A percentile compares a stretch with the other conserved stretches of the same genome.
These are phyloP conservation scores for Fusarium euwallaceae DNA, from an alignment of 2,329 filamentous ascomycete genomes.

Conservation along the genomic window DNA sequence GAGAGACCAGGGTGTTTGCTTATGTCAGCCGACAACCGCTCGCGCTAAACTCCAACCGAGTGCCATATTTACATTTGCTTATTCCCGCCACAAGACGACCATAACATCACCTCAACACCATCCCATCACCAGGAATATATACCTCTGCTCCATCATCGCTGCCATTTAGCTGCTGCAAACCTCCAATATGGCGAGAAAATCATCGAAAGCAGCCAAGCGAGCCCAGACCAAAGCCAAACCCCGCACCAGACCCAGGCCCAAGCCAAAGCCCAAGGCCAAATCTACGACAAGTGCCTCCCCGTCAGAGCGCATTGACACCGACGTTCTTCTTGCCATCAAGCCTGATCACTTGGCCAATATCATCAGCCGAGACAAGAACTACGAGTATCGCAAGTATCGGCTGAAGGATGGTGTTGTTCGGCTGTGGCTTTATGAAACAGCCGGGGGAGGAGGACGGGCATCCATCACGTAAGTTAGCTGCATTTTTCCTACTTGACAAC, in stretches of 20 bases:
- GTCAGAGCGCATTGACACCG: conserved; percentile 7
- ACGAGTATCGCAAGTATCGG: conserved; percentile 47
- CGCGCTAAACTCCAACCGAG: too few species aligned
- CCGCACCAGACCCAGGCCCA: neutral
- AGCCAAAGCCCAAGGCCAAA: neutral
- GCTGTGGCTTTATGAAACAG: conserved; percentile 47
- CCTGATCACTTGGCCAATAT: conserved; percentile 41
- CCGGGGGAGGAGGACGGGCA: conserved; percentile 20
- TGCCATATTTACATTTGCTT: neutral
- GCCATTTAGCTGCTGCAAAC: neutral
- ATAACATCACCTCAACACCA: neutral
- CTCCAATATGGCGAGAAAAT: neutral
- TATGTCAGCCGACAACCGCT: too few species aligned
- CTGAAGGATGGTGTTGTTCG: conserved; percentile 38
- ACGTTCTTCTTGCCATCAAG: conserved; percentile 44
- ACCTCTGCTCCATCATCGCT: neutral
- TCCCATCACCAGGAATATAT: neutral
- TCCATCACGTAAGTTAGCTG: conserved; percentile 41
- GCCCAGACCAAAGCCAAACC: neutral
- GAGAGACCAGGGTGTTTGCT: too few species aligned
- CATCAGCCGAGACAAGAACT: conserved; percentile 39
- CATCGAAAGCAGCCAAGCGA: neutral
- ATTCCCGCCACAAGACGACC: neutral
- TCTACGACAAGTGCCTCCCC: neutral
- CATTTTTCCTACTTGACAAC: neutral